Conservation (phyloP, 192 early-diverging fungal species). For the Lobosporangium transversale region DNA sequence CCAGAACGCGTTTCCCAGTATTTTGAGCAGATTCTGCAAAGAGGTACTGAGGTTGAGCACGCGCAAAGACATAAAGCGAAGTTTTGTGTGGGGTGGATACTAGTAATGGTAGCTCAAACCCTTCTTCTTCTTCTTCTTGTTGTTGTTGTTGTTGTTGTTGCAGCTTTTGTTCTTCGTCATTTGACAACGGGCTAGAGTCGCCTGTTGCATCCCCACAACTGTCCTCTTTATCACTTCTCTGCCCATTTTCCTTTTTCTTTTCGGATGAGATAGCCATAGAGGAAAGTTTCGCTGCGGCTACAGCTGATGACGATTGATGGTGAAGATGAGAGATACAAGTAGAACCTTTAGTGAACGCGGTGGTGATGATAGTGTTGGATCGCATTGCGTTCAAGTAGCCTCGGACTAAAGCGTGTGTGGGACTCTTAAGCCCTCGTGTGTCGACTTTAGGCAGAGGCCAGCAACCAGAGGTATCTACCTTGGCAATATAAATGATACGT, state of each 20-base stretch:
- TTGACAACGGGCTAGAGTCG: not conserved
- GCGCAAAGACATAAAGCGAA: slow-evolving; percentile 77
- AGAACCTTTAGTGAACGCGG: not conserved
- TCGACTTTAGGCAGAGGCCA: slow-evolving; percentile 29
- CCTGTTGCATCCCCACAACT: too few relatives aligned
- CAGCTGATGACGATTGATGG: slow-evolving; percentile 4
- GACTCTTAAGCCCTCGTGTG: slow-evolving; percentile 1
- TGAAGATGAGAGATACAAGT: too few relatives aligned
- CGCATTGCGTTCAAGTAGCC: slow-evolving; percentile 48
- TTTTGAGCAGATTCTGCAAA: slow-evolving; percentile 80
- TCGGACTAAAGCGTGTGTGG: slow-evolving; percentile 38
- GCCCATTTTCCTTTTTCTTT: too few relatives aligned
- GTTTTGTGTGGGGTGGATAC: not conserved
- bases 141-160: too few relatives aligned
- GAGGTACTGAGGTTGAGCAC: slow-evolving; percentile 87
- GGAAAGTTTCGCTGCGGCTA: not conserved
- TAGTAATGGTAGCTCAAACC: not conserved
- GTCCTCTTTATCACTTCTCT: too few relatives aligned
- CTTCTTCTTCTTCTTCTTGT: not conserved
- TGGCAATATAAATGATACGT: slow-evolving; percentile 54
- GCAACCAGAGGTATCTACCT: slow-evolving; percentile 58
- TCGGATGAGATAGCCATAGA: not conserved
- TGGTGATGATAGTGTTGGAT: not conserved
- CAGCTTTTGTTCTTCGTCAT: too few relatives aligned
- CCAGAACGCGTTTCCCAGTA: slow-evolving; percentile 66